Evolutionary conservation across 2,329 filamentous ascomycete genomes (phyloP).

Genomic region (Camillea tinctor): DNA sequence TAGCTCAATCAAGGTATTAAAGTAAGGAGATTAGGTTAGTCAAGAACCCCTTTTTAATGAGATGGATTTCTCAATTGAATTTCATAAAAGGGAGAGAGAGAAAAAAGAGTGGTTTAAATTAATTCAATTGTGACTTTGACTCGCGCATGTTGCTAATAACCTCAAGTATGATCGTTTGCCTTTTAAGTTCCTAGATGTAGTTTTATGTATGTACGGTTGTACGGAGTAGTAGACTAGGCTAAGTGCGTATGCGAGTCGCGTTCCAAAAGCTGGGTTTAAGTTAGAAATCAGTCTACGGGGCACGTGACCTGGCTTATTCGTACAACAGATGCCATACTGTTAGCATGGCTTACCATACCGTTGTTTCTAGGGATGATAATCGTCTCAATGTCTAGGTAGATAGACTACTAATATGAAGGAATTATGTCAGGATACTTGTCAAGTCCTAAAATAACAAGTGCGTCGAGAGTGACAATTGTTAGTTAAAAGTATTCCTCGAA

Average conservation of each 20-base stretch:
- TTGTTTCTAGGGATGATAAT: neutral
- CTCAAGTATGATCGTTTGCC: too few species aligned
- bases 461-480: neutral
- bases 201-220: neutral
- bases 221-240: neutral
- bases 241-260: neutral
- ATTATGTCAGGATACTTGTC: neutral
- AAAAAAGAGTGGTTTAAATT: too few species aligned
- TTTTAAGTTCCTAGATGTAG: neutral
- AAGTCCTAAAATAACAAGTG: neutral
- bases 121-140: too few species aligned
- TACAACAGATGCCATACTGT: too few species aligned
- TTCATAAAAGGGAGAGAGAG: too few species aligned
- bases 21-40: too few species aligned
- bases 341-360: neutral
- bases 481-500: neutral
- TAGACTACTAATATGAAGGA: too few species aligned
- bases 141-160: too few species aligned
- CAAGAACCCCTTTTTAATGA: too few species aligned
- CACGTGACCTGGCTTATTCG: neutral
- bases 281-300: neutral
- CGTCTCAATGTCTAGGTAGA: neutral
- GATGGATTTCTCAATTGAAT: too few species aligned
- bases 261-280: neutral
- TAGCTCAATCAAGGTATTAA: too few species aligned